These are phyloP conservation scores for Erythrobasidium hasegawianum DNA, from an alignment of 1,284 basidiomycete genomes.

Conservation along the genomic window DNA sequence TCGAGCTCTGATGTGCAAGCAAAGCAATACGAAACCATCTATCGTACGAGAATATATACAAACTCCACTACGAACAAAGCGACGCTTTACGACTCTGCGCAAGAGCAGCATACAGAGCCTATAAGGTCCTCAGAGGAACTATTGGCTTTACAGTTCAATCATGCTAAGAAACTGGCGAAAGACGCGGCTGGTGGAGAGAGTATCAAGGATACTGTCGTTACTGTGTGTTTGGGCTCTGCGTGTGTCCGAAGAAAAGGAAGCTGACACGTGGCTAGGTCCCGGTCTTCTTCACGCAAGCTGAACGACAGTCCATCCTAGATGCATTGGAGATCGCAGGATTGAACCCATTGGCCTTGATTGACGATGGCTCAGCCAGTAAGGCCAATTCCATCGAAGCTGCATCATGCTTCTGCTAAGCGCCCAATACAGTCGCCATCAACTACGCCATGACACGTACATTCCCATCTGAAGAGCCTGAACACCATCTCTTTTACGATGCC, in stretches of 20 bases:
- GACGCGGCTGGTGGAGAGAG: slow-evolving; percentile 64
- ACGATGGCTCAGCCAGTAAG: slow-evolving; percentile 76
- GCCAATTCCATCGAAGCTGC: no score
- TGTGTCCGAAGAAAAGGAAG: not conserved
- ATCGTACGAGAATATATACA: slow-evolving; percentile 59
- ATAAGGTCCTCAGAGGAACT: slow-evolving; percentile 71
- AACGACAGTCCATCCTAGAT: slow-evolving; percentile 83
- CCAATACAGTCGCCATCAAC: slow-evolving; percentile 78
- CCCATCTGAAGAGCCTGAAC: slow-evolving; percentile 50
- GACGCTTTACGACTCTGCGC: slow-evolving; percentile 57
- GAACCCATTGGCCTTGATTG: slow-evolving; percentile 74
- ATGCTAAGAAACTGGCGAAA: slow-evolving; percentile 84
- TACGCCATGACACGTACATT: slow-evolving; percentile 95
- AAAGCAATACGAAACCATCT: slow-evolving; percentile 61
- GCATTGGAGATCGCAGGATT: slow-evolving; percentile 87
- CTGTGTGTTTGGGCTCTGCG: slow-evolving; percentile 53
- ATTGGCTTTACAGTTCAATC: slow-evolving; percentile 87
- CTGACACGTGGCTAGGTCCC: slow-evolving; percentile 55
- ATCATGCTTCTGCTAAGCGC: no score
- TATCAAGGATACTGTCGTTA: slow-evolving; percentile 74
- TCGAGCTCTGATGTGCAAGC: slow-evolving; percentile 58
- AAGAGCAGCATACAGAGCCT: slow-evolving; percentile 45
- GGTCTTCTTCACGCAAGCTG: slow-evolving; percentile 76
- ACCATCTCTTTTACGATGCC: slow-evolving; percentile 90
- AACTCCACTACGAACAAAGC: slow-evolving; percentile 49